Evolutionary conservation across 2,329 filamentous ascomycete species (phyloP).

Genomic region (Monosporascus sp.): DNA sequence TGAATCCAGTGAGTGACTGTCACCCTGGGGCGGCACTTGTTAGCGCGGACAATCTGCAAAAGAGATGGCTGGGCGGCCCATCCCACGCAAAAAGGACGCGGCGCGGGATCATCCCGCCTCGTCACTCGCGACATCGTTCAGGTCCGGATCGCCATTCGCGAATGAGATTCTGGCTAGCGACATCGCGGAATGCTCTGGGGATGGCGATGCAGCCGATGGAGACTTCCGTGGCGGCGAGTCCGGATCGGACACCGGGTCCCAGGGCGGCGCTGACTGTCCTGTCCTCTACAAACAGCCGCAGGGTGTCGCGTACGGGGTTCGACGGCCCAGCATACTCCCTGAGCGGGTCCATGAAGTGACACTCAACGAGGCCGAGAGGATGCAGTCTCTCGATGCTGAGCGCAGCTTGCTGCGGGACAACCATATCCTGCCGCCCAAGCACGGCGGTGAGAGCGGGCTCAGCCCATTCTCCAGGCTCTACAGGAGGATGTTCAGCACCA

Average conservation of each 20-base stretch:
- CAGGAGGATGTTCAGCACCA: conserved; percentile 41
- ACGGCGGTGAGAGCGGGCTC: conserved; percentile 30
- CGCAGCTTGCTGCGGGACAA: conserved; percentile 60
- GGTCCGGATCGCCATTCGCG: conserved; percentile 59
- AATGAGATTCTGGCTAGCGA: conserved; percentile 62
- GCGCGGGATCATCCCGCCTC: conserved; percentile 18
- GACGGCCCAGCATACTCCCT: conserved; percentile 64
- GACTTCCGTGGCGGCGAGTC: conserved; percentile 25
- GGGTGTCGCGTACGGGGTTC: conserved; percentile 67
- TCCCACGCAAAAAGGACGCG: conserved; percentile 15
- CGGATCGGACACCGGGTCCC: conserved; percentile 26
- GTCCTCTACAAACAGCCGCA: conserved; percentile 69
- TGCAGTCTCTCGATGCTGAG: conserved; percentile 53
- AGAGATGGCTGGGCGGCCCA: conserved; percentile 18
- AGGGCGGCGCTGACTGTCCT: conserved; percentile 36
- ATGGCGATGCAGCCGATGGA: conserved; percentile 39
- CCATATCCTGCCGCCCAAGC: conserved; percentile 59
- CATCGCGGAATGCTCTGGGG: conserved; percentile 54
- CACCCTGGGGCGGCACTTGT: background rate
- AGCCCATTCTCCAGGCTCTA: conserved; percentile 35
- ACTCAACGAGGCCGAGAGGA: conserved; percentile 50
- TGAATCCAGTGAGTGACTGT: no score
- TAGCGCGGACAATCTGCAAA: background rate
- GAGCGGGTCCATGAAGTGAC: conserved; percentile 39
- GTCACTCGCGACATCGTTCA: conserved; percentile 44